Evolutionary conservation across 768 basidiomycete species (phyloP).

Genomic region (Rossbeevera mucosa): DNA sequence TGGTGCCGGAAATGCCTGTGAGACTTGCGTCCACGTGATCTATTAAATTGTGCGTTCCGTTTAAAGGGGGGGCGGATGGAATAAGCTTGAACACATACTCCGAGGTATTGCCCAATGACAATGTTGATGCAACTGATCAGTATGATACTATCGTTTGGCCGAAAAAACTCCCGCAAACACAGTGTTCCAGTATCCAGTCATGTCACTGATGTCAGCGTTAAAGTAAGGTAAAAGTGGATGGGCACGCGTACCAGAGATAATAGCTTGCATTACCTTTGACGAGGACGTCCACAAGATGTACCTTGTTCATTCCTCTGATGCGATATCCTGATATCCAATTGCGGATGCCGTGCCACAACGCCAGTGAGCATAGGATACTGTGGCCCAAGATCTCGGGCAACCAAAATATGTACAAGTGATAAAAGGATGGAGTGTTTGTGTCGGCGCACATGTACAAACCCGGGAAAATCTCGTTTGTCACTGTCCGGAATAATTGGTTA

Average conservation of each 20-base stretch:
- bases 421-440: background rate
- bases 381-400: conserved; percentile 7
- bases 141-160: background rate
- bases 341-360: background rate
- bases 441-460: conserved; percentile 6
- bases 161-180: too few relatives aligned
- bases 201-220: background rate
- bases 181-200: too few relatives aligned
- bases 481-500: background rate
- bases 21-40: background rate
- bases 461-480: background rate
- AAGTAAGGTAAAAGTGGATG: background rate
- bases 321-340: background rate
- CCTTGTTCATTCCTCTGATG: too few relatives aligned
- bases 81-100: conserved; percentile 1
- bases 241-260: background rate
- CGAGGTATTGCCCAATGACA: background rate
- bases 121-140: background rate
- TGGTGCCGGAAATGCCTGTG: conserved; percentile 3
- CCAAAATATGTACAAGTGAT: conserved; percentile 5
- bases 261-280: background rate
- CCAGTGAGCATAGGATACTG: conserved; percentile 2
- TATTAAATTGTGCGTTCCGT: background rate
- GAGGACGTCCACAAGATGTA: background rate
- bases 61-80: too few relatives aligned